Conservation (phyloP, 2,329 filamentous ascomycete genomes). For the Fusarium pseudonygamai region DNA sequence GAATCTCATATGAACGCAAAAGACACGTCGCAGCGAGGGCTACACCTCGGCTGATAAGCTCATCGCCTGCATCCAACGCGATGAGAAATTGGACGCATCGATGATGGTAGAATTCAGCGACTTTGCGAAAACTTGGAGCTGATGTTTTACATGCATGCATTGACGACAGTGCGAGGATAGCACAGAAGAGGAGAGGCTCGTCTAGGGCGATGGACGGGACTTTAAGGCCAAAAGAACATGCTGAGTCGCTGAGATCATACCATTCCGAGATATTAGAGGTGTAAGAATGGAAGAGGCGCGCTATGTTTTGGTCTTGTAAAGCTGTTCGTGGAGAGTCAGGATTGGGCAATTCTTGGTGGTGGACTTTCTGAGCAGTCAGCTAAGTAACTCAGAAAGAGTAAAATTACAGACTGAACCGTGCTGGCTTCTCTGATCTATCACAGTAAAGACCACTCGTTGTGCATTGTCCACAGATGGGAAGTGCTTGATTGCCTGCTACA, state of each 20-base stretch:
- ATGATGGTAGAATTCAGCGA: slow-evolving; percentile 53
- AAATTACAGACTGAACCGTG: slow-evolving; percentile 8
- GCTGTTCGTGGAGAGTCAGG: slow-evolving; percentile 41
- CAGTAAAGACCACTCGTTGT: slow-evolving; percentile 47
- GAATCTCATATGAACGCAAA: slow-evolving; percentile 59
- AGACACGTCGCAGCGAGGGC: slow-evolving; percentile 59
- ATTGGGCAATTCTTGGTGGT: slow-evolving; percentile 11
- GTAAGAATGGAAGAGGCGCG: slow-evolving; percentile 53
- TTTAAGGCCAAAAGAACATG: slow-evolving; percentile 46
- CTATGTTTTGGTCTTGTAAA: slow-evolving; percentile 45
- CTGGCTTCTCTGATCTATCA: slow-evolving; percentile 42
- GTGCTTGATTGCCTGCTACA: slow-evolving; percentile 44
- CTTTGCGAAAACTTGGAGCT: slow-evolving; percentile 35
- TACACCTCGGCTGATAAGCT: slow-evolving; percentile 48
- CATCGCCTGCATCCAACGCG: slow-evolving; percentile 45
- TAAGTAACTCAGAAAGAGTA: not conserved
- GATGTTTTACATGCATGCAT: slow-evolving; percentile 51
- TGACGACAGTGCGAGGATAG: slow-evolving; percentile 56
- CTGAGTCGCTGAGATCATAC: slow-evolving; percentile 58
- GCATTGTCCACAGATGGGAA: slow-evolving; percentile 49
- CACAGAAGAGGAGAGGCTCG: slow-evolving; percentile 54
- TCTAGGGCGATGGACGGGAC: slow-evolving; percentile 51
- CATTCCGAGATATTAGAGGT: slow-evolving; percentile 52
- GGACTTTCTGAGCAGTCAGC: not conserved
- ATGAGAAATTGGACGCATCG: slow-evolving; percentile 53